A percentile compares a stretch with the other conserved stretches of the same genome.
Evolutionary conservation across 495 filamentous ascomycete species (phyloP).

Genomic region (Echria macrotheca): DNA sequence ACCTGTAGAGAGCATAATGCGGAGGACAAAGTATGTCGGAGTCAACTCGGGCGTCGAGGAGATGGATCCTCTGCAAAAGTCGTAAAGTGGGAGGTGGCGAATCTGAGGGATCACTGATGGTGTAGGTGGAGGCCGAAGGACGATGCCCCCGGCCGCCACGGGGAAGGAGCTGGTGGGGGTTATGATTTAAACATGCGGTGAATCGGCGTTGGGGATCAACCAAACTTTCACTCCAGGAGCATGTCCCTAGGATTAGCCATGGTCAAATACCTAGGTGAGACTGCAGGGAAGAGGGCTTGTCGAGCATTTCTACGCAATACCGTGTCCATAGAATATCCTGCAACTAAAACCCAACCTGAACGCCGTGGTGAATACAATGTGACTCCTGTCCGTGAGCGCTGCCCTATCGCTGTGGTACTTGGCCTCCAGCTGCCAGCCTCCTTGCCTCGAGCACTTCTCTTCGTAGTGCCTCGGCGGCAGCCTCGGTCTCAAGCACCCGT

Average conservation of each 20-base stretch:
- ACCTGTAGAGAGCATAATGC: slow-evolving; percentile 91
- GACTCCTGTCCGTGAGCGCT: no score
- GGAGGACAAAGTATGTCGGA: slow-evolving; percentile 59
- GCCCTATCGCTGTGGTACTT: no score
- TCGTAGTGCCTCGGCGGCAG: slow-evolving; percentile 65
- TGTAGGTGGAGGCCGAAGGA: no score
- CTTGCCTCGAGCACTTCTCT: slow-evolving; percentile 32
- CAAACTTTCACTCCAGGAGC: slow-evolving; percentile 11
- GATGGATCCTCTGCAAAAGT: slow-evolving; percentile 44
- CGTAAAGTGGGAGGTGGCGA: not conserved
- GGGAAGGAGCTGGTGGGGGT: not conserved
- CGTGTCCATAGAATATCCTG: no score
- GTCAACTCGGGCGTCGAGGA: slow-evolving; percentile 49
- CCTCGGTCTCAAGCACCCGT: slow-evolving; percentile 67
- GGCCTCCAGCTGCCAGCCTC: no score
- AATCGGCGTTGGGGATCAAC: slow-evolving; percentile 21
- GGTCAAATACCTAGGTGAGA: slow-evolving; percentile 15
- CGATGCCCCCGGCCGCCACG: no score
- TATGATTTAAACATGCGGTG: not conserved
- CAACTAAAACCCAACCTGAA: no score
- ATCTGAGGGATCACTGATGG: no score
- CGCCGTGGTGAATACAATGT: no score
- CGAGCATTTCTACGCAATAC: no score
- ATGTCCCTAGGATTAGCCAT: slow-evolving; percentile 4
- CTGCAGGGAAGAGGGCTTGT: slow-evolving; percentile 13